Conservation (phyloP, 257 asterid species). For the Solanum pennellii region DNA sequence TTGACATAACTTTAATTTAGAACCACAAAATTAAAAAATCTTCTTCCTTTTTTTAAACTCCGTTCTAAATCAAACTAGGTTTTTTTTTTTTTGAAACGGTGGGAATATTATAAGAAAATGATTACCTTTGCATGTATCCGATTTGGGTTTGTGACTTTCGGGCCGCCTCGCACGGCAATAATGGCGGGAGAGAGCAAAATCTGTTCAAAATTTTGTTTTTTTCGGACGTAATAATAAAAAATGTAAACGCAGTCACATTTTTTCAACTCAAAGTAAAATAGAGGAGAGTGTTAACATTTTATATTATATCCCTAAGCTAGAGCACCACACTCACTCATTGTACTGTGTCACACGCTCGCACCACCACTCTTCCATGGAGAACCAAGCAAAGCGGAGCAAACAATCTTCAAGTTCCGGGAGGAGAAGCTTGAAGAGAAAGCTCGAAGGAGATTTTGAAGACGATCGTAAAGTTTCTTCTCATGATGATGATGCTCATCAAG, state of each 20-base stretch:
- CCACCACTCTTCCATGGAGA: conserved; percentile 7
- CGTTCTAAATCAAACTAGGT: too few relatives aligned
- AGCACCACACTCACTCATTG: background rate
- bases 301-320: conserved; percentile 26
- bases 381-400: conserved; percentile 50
- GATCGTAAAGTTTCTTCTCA: conserved; percentile 32
- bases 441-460: conserved; percentile 46
- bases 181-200: background rate
- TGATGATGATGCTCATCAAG: conserved; percentile 23
- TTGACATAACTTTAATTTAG: too few relatives aligned
- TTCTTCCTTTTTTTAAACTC: too few relatives aligned
- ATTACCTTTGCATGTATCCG: background rate
- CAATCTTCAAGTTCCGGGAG: conserved; percentile 32
- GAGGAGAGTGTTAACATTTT: background rate
- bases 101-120: background rate
- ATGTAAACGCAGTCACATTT: background rate
- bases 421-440: conserved; percentile 84
- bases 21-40: too few relatives aligned
- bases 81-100: too few relatives aligned
- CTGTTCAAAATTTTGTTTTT: background rate
- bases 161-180: background rate
- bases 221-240: background rate
- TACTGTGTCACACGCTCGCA: background rate
- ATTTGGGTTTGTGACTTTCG: background rate
- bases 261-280: background rate